These are phyloP conservation scores for Didymella exigua DNA, from an alignment of 2,329 filamentous ascomycete genomes.

Conservation along the genomic window DNA sequence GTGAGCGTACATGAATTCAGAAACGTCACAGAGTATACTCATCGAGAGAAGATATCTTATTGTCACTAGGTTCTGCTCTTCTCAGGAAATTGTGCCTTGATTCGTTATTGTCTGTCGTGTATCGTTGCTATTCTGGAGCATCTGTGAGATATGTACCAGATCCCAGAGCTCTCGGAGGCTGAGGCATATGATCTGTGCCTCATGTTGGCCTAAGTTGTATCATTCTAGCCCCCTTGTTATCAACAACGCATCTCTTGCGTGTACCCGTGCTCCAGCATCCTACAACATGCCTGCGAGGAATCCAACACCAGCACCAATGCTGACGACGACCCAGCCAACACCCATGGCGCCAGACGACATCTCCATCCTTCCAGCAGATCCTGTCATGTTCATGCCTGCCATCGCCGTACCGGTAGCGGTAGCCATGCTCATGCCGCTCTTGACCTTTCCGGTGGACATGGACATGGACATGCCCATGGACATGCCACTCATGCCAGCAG, in stretches of 20 bases:
- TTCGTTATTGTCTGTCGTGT: background rate
- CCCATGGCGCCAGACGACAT: conserved; percentile 9
- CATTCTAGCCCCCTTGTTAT: background rate
- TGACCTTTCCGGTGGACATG: conserved; percentile 28
- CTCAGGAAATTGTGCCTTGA: no score
- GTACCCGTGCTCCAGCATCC: background rate
- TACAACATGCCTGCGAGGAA: conserved; percentile 19
- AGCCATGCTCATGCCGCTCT: conserved; percentile 25
- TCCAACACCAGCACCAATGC: conserved; percentile 28
- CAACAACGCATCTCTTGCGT: background rate
- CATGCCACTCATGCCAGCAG: conserved; percentile 38
- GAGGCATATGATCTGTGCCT: background rate
- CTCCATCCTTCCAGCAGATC: conserved; percentile 16
- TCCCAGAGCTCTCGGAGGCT: background rate
- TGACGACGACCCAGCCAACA: conserved; percentile 19
- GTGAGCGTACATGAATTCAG: no score
- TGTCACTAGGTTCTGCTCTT: no score
- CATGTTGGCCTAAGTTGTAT: background rate
- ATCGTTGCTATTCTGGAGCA: background rate
- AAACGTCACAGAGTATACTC: no score
- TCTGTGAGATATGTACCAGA: background rate
- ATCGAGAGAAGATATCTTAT: no score
- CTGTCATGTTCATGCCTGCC: conserved; percentile 36
- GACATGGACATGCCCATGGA: conserved; percentile 39
- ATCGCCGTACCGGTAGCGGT: conserved; percentile 52